Percentiles rank a stretch among this genome's conserved stretches.
Evolutionary conservation across 495 filamentous ascomycete species (phyloP).

Genomic region (Penicillium macrosclerotiorum): DNA sequence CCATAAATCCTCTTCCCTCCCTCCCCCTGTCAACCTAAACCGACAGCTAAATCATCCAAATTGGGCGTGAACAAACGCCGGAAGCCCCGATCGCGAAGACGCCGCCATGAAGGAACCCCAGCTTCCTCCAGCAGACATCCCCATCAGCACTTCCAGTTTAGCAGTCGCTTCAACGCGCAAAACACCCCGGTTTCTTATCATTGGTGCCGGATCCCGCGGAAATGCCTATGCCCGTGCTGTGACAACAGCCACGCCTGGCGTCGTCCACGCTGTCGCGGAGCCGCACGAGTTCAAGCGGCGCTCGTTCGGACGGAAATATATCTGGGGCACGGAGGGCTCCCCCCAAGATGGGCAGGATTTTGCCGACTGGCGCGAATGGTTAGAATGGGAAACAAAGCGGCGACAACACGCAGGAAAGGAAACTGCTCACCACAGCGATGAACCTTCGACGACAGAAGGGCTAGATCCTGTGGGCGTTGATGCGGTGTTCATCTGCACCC

Average conservation of each 20-base stretch:
- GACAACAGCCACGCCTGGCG: conserved; percentile 54
- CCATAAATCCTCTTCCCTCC: too few species aligned
- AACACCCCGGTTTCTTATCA: conserved; percentile 62
- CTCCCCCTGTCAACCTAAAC: too few species aligned
- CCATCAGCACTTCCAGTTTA: background rate
- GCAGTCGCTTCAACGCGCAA: conserved; percentile 1
- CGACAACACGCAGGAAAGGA: too few species aligned
- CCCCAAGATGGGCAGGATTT: conserved; percentile 62
- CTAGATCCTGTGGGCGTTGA: conserved; percentile 50
- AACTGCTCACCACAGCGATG: background rate
- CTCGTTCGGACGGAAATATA: conserved; percentile 62
- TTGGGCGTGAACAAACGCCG: too few species aligned
- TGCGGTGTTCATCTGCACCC: conserved; percentile 81
- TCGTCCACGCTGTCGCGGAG: conserved; percentile 76
- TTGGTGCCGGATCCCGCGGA: conserved; percentile 86
- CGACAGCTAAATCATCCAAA: too few species aligned
- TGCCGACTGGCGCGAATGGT: conserved; percentile 68
- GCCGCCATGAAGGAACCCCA: conserved; percentile 30
- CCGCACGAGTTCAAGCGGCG: conserved; percentile 74
- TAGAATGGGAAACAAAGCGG: conserved; percentile 60
- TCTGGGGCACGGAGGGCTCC: conserved; percentile 54
- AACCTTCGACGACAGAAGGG: background rate
- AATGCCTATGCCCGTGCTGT: conserved; percentile 71
- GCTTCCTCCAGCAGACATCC: conserved; percentile 7
- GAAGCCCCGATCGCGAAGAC: too few species aligned